These are phyloP conservation scores for Oehlia diaphana DNA, from an alignment of 192 early-diverging fungal genomes.

Conservation along the genomic window DNA sequence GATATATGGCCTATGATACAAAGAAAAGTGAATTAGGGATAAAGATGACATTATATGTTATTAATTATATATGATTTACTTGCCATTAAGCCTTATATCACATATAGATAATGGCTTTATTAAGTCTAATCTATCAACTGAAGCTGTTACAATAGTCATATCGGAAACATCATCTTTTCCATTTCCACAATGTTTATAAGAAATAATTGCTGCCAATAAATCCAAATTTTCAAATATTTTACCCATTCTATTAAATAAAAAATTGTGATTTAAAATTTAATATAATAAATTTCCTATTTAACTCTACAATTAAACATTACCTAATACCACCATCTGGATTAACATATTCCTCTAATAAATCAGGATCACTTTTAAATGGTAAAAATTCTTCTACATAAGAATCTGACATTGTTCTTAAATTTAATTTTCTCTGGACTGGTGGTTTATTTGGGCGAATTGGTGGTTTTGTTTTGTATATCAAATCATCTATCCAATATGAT, in stretches of 20 bases:
- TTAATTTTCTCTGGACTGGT: constrained; percentile 33
- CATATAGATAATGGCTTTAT: constrained; percentile 59
- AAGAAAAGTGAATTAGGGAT: background rate
- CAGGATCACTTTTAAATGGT: constrained; percentile 73
- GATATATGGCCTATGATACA: constrained; percentile 66
- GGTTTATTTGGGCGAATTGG: background rate
- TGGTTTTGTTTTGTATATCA: background rate
- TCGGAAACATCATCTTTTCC: constrained; percentile 40
- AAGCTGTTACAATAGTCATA: constrained; percentile 81
- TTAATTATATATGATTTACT: background rate
- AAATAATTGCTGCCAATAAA: constrained; percentile 77
- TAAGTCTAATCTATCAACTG: constrained; percentile 86
- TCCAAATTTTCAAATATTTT: constrained; percentile 89
- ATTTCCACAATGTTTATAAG: constrained; percentile 70
- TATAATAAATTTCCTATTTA: background rate
- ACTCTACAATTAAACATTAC: constrained; percentile 27
- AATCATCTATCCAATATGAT: constrained; percentile 9
- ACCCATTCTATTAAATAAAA: constrained; percentile 50
- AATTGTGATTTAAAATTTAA: background rate
- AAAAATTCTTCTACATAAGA: constrained; percentile 78
- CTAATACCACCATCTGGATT: constrained; percentile 72
- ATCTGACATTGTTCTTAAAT: constrained; percentile 63
- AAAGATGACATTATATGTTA: no score
- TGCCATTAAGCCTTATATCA: constrained; percentile 68
- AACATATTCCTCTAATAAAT: constrained; percentile 78